Conservation (phyloP, 2,329 filamentous ascomycete species). For the Trichoderma asperellum region DNA sequence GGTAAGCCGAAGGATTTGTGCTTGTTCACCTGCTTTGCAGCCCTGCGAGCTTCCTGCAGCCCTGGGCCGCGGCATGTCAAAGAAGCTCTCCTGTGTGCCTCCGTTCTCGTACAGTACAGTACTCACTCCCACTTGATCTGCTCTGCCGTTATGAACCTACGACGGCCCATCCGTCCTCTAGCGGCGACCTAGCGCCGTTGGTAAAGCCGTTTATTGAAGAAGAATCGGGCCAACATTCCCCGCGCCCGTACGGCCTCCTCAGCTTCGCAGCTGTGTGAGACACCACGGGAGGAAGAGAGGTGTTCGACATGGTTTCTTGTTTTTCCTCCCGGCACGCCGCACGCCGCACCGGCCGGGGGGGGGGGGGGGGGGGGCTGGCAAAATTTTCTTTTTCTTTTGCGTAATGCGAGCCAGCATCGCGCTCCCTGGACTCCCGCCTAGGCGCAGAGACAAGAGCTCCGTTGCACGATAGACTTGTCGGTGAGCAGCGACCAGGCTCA, state of each 20-base stretch:
- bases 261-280: conserved; percentile 22
- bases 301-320: neutral
- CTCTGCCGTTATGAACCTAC: conserved; percentile 3
- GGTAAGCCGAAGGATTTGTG: conserved; percentile 25
- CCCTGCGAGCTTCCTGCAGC: conserved; percentile 2
- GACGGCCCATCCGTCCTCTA: conserved; percentile 1
- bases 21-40: conserved; percentile 5
- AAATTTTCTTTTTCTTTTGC: conserved; percentile 12
- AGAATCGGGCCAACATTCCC: conserved; percentile 15
- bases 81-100: neutral
- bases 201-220: conserved; percentile 10
- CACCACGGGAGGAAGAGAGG: conserved; percentile 22
- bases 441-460: conserved; percentile 1
- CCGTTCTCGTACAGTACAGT: neutral
- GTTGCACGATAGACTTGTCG: conserved; percentile 21
- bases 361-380: neutral
- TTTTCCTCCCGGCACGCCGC: neutral
- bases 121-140: neutral
- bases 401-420: conserved; percentile 5
- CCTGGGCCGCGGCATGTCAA: conserved; percentile 2
- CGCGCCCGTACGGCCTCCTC: neutral
- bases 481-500: conserved; percentile 10
- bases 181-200: conserved; percentile 11
- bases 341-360: conserved; percentile 10
- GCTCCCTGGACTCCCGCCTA: neutral